These are phyloP conservation scores for Pisolithus albus DNA, from an alignment of 768 basidiomycete species.

Conservation along the genomic window DNA sequence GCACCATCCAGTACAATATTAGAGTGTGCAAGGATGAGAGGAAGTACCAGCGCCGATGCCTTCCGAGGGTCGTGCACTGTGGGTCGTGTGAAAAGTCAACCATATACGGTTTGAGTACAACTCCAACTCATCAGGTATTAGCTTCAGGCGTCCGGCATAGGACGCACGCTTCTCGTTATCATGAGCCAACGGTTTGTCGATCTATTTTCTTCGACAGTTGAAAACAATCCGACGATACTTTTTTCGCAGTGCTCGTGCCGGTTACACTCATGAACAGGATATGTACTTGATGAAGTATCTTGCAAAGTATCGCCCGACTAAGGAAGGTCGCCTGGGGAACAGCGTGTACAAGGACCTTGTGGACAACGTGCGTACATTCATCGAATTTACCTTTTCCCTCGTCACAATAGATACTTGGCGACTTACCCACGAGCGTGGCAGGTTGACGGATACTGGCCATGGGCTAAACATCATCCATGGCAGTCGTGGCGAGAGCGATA, in stretches of 20 bases:
- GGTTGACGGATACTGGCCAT: constrained; percentile 40
- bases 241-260: constrained; percentile 13
- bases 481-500: constrained; percentile 65
- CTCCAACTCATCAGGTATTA: too few relatives aligned
- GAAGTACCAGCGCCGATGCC: too few relatives aligned
- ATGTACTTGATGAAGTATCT: constrained; percentile 39
- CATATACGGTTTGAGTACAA: too few relatives aligned
- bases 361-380: constrained; percentile 37
- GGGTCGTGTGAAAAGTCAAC: too few relatives aligned
- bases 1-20: too few relatives aligned
- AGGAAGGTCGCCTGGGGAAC: constrained; percentile 40
- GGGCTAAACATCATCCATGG: constrained; percentile 47
- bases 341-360: constrained; percentile 37
- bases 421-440: constrained; percentile 14
- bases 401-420: neutral
- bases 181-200: too few relatives aligned
- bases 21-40: too few relatives aligned
- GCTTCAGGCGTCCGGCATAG: too few relatives aligned
- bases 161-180: too few relatives aligned
- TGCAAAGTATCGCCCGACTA: constrained; percentile 38
- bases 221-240: too few relatives aligned
- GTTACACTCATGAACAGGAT: constrained; percentile 38
- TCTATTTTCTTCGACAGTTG: too few relatives aligned
- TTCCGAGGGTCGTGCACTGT: too few relatives aligned
- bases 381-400: neutral